Percentiles rank a stretch among this genome's conserved stretches.
Evolutionary conservation across 148 eudicot genomes (phyloP).

Genomic region (Rhododendron simsii): DNA sequence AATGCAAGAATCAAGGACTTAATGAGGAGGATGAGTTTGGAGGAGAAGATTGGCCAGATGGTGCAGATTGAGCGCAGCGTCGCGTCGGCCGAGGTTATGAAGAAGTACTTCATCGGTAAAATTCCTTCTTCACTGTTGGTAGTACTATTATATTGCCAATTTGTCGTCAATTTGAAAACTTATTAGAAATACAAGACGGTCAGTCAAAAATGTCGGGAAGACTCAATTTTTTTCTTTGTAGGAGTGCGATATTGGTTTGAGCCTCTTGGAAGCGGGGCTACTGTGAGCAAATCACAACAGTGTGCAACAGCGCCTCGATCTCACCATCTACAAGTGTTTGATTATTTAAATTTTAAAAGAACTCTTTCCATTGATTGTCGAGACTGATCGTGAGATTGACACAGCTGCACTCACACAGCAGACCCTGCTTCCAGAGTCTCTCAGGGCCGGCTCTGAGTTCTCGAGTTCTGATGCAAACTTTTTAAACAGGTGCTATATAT

Average conservation of each 20-base stretch:
- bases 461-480: too few species aligned
- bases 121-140: background rate
- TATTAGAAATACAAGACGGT: background rate
- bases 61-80: slow-evolving; percentile 37
- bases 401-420: too few species aligned
- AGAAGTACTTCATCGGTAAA: slow-evolving; percentile 38
- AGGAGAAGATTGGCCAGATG: slow-evolving; percentile 49
- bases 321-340: too few species aligned
- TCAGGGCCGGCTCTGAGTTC: background rate
- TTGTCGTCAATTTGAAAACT: background rate
- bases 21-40: slow-evolving; percentile 35
- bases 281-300: too few species aligned
- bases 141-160: background rate
- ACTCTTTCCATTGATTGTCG: too few species aligned
- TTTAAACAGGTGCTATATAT: background rate
- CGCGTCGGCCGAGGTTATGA: slow-evolving; percentile 28
- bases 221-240: background rate
- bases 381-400: fast-evolving
- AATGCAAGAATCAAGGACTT: slow-evolving; percentile 33
- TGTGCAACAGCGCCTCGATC: too few species aligned
- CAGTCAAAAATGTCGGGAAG: background rate
- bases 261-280: background rate
- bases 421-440: too few species aligned
- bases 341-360: too few species aligned
- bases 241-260: background rate